Conservation (phyloP, 352 stramenopile species). For the Globisporangium cystogenes region DNA sequence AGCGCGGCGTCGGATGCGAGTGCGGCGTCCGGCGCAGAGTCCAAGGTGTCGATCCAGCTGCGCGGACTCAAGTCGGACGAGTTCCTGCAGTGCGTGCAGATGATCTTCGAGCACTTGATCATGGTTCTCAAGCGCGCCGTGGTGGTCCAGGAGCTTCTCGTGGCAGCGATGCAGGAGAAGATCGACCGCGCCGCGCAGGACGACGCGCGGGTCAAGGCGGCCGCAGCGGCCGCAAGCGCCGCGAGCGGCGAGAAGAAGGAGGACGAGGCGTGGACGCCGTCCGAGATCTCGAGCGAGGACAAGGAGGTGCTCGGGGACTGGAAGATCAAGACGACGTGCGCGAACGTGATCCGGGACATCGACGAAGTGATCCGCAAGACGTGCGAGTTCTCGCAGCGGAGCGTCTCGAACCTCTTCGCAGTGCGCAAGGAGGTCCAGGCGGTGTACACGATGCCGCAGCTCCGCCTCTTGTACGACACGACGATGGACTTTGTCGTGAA, state of each 20-base stretch:
- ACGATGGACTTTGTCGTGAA: constrained; percentile 91
- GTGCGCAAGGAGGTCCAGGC: constrained; percentile 86
- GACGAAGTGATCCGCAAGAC: constrained; percentile 82
- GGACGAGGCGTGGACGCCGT: constrained; percentile 26
- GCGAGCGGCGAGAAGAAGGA: constrained; percentile 6
- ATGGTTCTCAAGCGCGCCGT: constrained; percentile 77
- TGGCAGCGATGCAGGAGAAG: constrained; percentile 70
- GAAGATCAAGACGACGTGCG: constrained; percentile 69
- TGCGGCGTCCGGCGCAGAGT: constrained; percentile 28
- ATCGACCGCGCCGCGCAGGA: constrained; percentile 40
- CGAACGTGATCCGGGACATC: constrained; percentile 76
- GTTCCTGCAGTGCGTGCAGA: constrained; percentile 84
- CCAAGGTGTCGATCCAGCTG: constrained; percentile 82
- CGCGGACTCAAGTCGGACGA: constrained; percentile 76
- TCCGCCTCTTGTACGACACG: constrained; percentile 93
- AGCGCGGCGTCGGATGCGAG: constrained; percentile 2
- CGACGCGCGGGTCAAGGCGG: constrained; percentile 20
- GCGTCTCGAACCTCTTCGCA: constrained; percentile 81
- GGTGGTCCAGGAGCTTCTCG: constrained; percentile 67
- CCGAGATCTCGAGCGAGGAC: constrained; percentile 34
- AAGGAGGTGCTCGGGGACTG: constrained; percentile 59
- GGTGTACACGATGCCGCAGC: constrained; percentile 88
- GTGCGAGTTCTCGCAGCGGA: constrained; percentile 84
- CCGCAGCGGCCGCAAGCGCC: constrained; percentile 3
- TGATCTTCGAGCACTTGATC: constrained; percentile 87